Percentiles rank a stretch among this genome's conserved stretches.
Conservation (phyloP, 2,329 filamentous ascomycete species). For the Decorospora gaudefroyi region DNA sequence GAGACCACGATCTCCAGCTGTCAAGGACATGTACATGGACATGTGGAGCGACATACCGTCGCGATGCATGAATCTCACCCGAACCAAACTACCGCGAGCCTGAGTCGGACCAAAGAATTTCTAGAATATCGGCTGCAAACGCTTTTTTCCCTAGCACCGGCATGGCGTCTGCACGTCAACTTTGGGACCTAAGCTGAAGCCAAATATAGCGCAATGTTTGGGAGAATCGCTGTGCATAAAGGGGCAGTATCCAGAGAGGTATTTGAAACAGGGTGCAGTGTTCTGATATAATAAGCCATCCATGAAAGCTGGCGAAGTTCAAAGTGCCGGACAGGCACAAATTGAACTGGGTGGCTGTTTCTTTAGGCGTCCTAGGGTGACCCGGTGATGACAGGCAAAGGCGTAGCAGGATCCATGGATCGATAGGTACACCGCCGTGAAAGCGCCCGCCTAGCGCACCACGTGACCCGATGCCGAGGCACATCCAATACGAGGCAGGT, state of each 20-base stretch:
- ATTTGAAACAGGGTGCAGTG: conserved; percentile 14
- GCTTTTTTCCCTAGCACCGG: conserved; percentile 1
- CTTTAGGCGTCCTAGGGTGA: conserved; percentile 5
- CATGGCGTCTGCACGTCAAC: conserved; percentile 4
- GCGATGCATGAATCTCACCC: neutral
- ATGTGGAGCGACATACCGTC: neutral
- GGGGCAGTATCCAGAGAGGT: conserved; percentile 23
- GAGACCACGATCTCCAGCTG: no score
- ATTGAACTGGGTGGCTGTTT: conserved; percentile 14
- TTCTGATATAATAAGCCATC: conserved; percentile 8
- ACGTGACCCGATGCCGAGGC: conserved; percentile 23
- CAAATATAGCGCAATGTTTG: conserved; percentile 6
- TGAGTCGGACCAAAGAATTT: conserved; percentile 11
- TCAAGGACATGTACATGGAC: no score
- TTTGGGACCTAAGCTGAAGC: conserved; percentile 1
- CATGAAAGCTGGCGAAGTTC: conserved; percentile 4
- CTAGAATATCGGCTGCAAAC: conserved; percentile 12
- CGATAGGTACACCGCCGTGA: conserved; percentile 18
- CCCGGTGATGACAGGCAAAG: conserved; percentile 1
- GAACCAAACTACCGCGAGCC: conserved; percentile 7
- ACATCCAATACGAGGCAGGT: conserved; percentile 19
- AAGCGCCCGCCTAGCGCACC: conserved; percentile 18
- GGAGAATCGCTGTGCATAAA: conserved; percentile 27
- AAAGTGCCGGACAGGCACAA: neutral
- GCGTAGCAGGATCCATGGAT: conserved; percentile 15